phyloP scores from a whole-genome alignment of 2,329 filamentous ascomycete species.

The Diaporthe batatas region DNA sequence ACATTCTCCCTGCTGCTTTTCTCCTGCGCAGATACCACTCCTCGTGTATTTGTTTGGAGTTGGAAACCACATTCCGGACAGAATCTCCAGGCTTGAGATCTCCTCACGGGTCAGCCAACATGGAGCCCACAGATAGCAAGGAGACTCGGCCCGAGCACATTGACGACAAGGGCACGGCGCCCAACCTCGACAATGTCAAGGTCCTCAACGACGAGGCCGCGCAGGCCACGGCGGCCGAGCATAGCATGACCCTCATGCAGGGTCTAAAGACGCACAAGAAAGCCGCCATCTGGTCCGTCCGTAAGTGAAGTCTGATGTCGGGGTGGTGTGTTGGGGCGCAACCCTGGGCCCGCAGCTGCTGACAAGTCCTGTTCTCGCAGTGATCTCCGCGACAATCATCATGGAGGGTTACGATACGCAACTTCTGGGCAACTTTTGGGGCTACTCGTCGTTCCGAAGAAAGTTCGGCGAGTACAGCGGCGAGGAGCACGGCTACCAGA shows the following conservation, averaged over 20 bases:
- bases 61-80: neutral
- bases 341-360: neutral
- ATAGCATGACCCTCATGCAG: constrained; percentile 52
- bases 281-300: constrained; percentile 56
- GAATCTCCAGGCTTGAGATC: neutral
- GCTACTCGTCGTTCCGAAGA: constrained; percentile 55
- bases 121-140: constrained; percentile 41
- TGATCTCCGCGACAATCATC: constrained; percentile 61
- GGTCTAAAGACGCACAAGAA: constrained; percentile 56
- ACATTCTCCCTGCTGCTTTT: constrained; percentile 26
- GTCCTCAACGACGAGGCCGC: constrained; percentile 54
- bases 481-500: constrained; percentile 56
- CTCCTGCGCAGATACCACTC: neutral
- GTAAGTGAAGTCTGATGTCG: constrained; percentile 47
- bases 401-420: constrained; percentile 67
- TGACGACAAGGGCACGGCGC: constrained; percentile 48
- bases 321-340: no score
- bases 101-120: constrained; percentile 8
- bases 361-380: constrained; percentile 41
- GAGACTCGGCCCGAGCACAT: constrained; percentile 37
- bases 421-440: constrained; percentile 61
- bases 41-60: neutral
- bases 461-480: constrained; percentile 57
- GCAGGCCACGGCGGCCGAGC: constrained; percentile 54
- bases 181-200: constrained; percentile 51